These are phyloP conservation scores for Ceratonia siliqua DNA, from an alignment of 306 rosid genomes.

Conservation along the genomic window DNA sequence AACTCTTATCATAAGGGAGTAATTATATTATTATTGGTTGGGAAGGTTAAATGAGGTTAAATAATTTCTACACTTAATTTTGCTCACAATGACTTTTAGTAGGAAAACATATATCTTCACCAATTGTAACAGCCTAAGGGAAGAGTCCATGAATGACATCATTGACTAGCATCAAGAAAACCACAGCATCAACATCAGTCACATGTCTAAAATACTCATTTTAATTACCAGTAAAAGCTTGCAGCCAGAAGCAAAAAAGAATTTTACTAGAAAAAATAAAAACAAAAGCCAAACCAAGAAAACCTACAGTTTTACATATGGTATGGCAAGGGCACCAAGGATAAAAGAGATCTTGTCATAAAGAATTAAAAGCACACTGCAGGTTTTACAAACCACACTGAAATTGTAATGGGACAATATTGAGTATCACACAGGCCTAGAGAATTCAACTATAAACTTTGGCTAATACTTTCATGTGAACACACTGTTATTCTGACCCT, in stretches of 20 bases:
- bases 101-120: constrained; percentile 89
- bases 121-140: constrained; percentile 85
- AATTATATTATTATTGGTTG: neutral
- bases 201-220: constrained; percentile 79
- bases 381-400: too few relatives aligned
- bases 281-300: neutral
- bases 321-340: neutral
- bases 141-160: constrained; percentile 95
- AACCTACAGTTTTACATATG: too few relatives aligned
- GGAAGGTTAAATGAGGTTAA: too few relatives aligned
- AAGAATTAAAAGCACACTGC: neutral
- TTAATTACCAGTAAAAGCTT: constrained; percentile 91
- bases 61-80: constrained; percentile 13
- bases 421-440: neutral
- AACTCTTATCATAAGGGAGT: neutral
- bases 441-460: neutral
- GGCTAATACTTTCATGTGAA: neutral
- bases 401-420: neutral
- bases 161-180: constrained; percentile 93
- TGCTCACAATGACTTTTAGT: constrained; percentile 21
- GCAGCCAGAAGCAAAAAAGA: constrained; percentile 47
- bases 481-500: neutral
- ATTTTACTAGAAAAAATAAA: neutral
- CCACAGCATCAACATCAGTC: constrained; percentile 94
- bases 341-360: neutral